phyloP scores from a whole-genome alignment of 148 eudicot genomes.

The Silene uniflora region DNA sequence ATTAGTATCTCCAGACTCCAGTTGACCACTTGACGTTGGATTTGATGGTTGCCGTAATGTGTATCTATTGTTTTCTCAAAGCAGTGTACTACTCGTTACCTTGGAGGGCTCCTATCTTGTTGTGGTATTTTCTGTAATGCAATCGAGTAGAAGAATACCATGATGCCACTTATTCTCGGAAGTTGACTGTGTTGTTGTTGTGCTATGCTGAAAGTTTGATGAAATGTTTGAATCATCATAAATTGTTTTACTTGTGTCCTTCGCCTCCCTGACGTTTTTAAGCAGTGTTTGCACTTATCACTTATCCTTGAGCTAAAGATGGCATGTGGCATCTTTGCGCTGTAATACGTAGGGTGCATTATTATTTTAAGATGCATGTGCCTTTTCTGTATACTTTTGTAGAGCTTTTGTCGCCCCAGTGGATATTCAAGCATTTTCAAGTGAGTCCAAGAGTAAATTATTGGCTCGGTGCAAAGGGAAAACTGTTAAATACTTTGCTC shows the following conservation, averaged over 20 bases:
- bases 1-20: background rate
- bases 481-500: conserved; percentile 63
- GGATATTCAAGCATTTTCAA: conserved; percentile 76
- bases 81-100: background rate
- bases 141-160: background rate
- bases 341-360: background rate
- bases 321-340: background rate
- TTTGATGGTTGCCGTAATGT: background rate
- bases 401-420: conserved; percentile 91
- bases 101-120: background rate
- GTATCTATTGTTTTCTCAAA: background rate
- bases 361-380: conserved; percentile 13
- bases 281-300: background rate
- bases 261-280: background rate
- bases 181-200: background rate
- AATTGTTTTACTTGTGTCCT: background rate
- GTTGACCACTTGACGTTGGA: background rate
- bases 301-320: background rate
- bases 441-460: conserved; percentile 62
- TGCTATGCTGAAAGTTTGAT: background rate
- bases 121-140: background rate
- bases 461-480: conserved; percentile 65
- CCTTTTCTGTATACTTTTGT: conserved; percentile 22
- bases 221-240: background rate
- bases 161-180: background rate